Percentiles rank a stretch among this genome's conserved stretches.
Evolutionary conservation across 768 basidiomycete species (phyloP).

Genomic region (Hericium erinaceus): DNA sequence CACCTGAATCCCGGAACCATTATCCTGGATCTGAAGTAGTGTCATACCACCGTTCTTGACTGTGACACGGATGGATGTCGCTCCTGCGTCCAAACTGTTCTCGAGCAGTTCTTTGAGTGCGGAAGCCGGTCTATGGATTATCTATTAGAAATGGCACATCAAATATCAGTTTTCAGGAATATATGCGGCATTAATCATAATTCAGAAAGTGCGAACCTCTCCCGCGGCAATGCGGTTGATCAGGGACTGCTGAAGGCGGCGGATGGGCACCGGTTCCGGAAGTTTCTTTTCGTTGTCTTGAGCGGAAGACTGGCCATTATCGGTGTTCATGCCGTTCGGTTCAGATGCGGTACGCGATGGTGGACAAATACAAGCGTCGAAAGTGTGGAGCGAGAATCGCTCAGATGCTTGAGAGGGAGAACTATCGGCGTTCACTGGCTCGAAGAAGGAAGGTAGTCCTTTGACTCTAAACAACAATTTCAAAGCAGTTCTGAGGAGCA

Average conservation of each 20-base stretch:
- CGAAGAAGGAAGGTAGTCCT: no score
- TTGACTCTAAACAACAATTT: no score
- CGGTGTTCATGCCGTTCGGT: no score
- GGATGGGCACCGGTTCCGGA: slow-evolving; percentile 11
- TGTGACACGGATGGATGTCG: slow-evolving; percentile 77
- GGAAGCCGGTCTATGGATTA: slow-evolving; percentile 85
- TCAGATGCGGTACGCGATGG: no score
- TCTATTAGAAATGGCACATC: slow-evolving; percentile 37
- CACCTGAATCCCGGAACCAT: slow-evolving; percentile 90
- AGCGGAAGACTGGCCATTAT: no score
- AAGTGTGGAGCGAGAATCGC: no score
- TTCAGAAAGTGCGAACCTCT: slow-evolving; percentile 31
- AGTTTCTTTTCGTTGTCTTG: no score
- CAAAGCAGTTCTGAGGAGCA: no score
- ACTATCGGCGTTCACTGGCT: no score
- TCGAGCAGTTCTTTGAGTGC: slow-evolving; percentile 95
- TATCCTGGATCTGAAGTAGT: slow-evolving; percentile 91
- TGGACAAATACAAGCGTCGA: no score
- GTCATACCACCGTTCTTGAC: slow-evolving; percentile 96
- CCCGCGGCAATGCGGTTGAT: slow-evolving; percentile 33
- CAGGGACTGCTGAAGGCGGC: slow-evolving; percentile 9
- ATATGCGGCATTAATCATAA: not conserved
- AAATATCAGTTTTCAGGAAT: slow-evolving; percentile 10
- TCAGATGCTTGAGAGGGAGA: no score
- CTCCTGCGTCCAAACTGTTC: slow-evolving; percentile 89